These are phyloP conservation scores for Balakata baccata DNA, from an alignment of 345 rosid genomes.

Conservation along the genomic window DNA sequence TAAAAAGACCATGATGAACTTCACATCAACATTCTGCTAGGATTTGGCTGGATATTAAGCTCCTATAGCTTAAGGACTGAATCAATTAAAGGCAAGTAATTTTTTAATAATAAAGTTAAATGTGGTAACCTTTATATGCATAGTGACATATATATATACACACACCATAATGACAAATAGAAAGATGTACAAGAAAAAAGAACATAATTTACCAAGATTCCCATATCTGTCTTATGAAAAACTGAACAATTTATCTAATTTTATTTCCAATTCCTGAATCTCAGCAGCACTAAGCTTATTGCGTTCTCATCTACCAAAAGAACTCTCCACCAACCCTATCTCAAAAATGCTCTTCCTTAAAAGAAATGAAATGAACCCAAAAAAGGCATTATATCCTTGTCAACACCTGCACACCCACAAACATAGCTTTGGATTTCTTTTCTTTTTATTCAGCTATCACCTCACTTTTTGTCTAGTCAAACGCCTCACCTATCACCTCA, in stretches of 20 bases:
- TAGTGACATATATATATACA: no score
- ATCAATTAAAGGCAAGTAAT: neutral
- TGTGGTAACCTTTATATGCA: neutral
- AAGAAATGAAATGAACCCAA: neutral
- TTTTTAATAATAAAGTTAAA: neutral
- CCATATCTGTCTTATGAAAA: neutral
- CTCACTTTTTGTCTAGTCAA: neutral
- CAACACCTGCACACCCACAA: neutral
- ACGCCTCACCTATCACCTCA: neutral
- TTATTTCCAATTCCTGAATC: no score
- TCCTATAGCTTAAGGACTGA: neutral
- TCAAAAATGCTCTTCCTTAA: neutral
- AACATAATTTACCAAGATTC: no score
- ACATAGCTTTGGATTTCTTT: neutral
- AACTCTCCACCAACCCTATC: neutral
- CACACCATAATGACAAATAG: no score
- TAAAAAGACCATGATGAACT: neutral
- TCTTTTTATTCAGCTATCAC: neutral
- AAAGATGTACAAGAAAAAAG: no score
- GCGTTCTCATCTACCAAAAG: neutral
- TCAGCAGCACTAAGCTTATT: neutral
- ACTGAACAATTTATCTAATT: neutral
- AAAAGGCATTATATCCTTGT: neutral
- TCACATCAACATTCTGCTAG: neutral
- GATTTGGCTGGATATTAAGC: neutral